Conservation (phyloP, 345 rosid species). For the Syzygium grande region DNA sequence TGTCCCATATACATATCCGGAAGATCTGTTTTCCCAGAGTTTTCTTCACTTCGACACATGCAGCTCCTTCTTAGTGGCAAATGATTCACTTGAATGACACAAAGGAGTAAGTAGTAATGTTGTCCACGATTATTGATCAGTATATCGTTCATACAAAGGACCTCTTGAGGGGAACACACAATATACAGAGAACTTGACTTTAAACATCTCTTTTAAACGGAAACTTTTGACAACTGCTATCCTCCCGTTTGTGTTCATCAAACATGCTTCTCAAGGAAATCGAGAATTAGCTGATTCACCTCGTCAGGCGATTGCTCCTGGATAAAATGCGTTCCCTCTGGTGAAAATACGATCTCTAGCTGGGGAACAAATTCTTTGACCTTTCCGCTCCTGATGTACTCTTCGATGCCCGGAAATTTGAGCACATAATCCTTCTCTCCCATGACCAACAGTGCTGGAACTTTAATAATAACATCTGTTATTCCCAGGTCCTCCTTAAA, state of each 20-base stretch:
- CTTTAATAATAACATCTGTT: constrained; percentile 19
- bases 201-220: neutral
- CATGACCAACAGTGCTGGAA: constrained; percentile 38
- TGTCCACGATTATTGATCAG: neutral
- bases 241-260: neutral
- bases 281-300: neutral
- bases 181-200: neutral
- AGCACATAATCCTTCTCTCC: constrained; percentile 43
- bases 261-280: neutral
- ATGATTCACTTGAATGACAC: neutral
- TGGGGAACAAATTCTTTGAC: constrained; percentile 31
- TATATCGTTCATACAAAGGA: neutral
- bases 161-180: neutral
- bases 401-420: constrained; percentile 42
- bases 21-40: neutral
- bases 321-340: constrained; percentile 13
- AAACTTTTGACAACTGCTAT: neutral
- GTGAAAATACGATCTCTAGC: constrained; percentile 21
- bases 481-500: neutral
- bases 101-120: neutral
- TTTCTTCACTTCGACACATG: neutral
- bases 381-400: constrained; percentile 27
- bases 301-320: constrained; percentile 10
- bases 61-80: neutral
- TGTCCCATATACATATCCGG: neutral